Percentiles rank a stretch among this genome's conserved stretches.
Conservation (phyloP, 495 filamentous ascomycete genomes). For the Penicillium salamii region DNA sequence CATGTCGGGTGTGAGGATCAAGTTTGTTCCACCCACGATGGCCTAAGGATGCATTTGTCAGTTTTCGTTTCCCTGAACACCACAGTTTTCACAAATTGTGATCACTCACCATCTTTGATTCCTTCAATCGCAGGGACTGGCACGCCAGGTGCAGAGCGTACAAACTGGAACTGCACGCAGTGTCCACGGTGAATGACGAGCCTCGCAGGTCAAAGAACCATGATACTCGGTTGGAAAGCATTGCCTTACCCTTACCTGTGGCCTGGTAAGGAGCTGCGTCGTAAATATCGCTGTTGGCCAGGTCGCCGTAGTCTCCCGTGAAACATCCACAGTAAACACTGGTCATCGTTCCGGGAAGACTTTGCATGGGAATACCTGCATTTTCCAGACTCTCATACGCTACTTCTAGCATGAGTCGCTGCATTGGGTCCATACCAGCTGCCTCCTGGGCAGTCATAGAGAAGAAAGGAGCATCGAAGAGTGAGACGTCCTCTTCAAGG, state of each 20-base stretch:
- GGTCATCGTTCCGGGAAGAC: constrained; percentile 36
- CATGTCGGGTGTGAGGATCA: constrained; percentile 26
- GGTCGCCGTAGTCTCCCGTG: constrained; percentile 35
- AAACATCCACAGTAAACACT: constrained; percentile 39
- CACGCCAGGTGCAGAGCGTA: constrained; percentile 33
- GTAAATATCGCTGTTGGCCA: constrained; percentile 31
- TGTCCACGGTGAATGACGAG: constrained; percentile 33
- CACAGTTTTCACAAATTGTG: too few species aligned
- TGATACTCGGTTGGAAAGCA: constrained; percentile 35
- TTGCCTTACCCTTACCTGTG: constrained; percentile 40
- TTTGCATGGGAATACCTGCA: constrained; percentile 37
- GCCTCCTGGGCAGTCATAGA: not conserved
- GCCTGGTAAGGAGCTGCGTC: constrained; percentile 29
- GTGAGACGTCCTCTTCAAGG: not conserved
- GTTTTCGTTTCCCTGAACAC: too few species aligned
- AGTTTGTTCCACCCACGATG: constrained; percentile 26
- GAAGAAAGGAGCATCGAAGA: not conserved
- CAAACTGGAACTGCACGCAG: constrained; percentile 38
- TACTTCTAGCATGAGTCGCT: constrained; percentile 32
- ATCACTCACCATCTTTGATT: constrained; percentile 25
- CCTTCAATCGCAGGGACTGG: constrained; percentile 26
- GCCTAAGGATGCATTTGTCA: too few species aligned
- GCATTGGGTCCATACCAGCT: constrained; percentile 16
- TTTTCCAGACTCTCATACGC: constrained; percentile 38
- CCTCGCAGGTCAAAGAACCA: constrained; percentile 36